A percentile compares a stretch with the other conserved stretches of the same genome.
These are phyloP conservation scores for Pichia sp. DNA, from an alignment of 1,139 yeast species.

Conservation along the genomic window DNA sequence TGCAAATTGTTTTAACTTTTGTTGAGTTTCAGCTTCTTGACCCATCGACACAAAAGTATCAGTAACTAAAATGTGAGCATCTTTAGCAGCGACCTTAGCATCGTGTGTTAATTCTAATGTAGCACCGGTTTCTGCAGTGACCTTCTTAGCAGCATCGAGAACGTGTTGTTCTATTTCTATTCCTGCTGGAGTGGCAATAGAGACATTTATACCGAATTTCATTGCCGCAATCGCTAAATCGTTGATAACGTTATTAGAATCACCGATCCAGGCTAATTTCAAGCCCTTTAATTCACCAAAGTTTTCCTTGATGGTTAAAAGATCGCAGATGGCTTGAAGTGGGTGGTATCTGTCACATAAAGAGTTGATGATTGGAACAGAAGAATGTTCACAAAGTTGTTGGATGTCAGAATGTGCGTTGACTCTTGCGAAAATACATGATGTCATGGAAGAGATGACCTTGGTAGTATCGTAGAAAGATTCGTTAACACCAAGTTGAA, in stretches of 20 bases:
- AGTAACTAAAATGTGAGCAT: conserved; percentile 86
- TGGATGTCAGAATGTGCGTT: conserved; percentile 79
- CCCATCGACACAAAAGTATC: conserved; percentile 99
- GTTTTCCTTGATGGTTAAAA: conserved; percentile 80
- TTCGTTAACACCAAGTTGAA: conserved; percentile 95
- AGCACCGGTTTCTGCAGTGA: conserved; percentile 52
- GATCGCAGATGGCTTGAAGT: conserved; percentile 89
- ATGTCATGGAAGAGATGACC: conserved; percentile 92
- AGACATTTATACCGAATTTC: conserved; percentile 78
- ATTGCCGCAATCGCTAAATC: conserved; percentile 91
- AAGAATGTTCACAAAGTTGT: conserved; percentile 69
- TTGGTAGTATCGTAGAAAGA: conserved; percentile 82
- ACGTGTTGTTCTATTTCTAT: conserved; percentile 65
- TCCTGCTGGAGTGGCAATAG: conserved; percentile 79
- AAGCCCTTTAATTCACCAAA: conserved; percentile 61
- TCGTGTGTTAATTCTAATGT: conserved; percentile 65
- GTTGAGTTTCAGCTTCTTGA: conserved; percentile 74
- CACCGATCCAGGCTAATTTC: conserved; percentile 95
- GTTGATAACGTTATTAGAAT: conserved; percentile 92
- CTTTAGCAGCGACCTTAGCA: conserved; percentile 66
- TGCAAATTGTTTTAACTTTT: conserved; percentile 73
- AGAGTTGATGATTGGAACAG: conserved; percentile 91
- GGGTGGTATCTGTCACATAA: conserved; percentile 94
- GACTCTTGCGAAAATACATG: conserved; percentile 95
- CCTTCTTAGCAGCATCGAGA: conserved; percentile 48